Base-by-base conservation (phyloP, 23 red algal genomes). In the Pyropia yezoensis region DNA sequence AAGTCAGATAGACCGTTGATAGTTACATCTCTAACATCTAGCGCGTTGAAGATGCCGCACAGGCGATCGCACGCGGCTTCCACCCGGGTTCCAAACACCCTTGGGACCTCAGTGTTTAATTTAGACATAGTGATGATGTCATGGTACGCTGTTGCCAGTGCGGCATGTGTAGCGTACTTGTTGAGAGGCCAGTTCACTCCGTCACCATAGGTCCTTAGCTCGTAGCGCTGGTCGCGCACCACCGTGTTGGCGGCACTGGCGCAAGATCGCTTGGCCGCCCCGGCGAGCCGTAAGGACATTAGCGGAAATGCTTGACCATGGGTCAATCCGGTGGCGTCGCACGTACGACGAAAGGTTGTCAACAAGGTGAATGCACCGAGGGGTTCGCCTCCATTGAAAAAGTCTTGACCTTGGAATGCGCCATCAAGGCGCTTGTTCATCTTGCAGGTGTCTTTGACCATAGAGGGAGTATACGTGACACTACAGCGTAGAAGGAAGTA, bases 271-370 rank as follows among this genome's bases (percentile, higher is more conserved):
- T 22, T 33, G 20, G 69, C 69, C 7, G 30, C 21, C 7, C 14
- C 73, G n/a, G 50, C 33, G 33, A 63, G 58, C 30, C 63, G 55
- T 13, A 65, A 77, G 33, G 50, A 13, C n/a, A 77, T 39, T 27
- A 62, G 59, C n/a, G 65, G 18, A 33, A 77, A 63, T 14, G 73
- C 73, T 21, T 61, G 57, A 6, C 49, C 55, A 27, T 77, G 33
- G 30, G 25, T 62, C 55, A 77, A 55, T 5, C 19, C 55, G 0
- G 54, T 9, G 1, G 59, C 65, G 28, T 77, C 57, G 55, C 29
- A 60, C 29, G 50, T 29, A 9, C 26, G 50, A 18, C 50, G 49
- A 57, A 77, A 60, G n/a, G 17, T 20, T 7, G 55, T 26, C 15
- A 64, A 18, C 1, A 63, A 77, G 30, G 52, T 62, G 33, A 77